Evolutionary conservation across 306 rosid genomes (phyloP).

Genomic region (Glycyrrhiza uralensis): DNA sequence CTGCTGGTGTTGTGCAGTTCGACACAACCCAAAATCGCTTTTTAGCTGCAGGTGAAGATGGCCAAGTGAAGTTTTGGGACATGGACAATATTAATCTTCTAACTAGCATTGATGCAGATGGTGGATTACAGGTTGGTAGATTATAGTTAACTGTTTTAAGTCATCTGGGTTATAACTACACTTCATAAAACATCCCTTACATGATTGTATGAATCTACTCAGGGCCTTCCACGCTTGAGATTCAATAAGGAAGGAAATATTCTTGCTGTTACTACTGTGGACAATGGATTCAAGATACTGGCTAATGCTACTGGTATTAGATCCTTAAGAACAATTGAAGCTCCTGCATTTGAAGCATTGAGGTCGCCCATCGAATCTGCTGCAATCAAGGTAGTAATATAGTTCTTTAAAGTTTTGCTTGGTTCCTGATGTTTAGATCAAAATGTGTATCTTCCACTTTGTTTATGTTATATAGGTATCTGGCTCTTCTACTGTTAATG

Average conservation of each 20-base stretch:
- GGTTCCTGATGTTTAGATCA: not conserved
- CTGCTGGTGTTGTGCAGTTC: slow-evolving; percentile 75
- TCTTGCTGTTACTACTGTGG: slow-evolving; percentile 72
- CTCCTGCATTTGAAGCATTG: slow-evolving; percentile 65
- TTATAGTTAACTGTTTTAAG: not conserved
- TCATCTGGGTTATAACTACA: not conserved
- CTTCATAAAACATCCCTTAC: not conserved
- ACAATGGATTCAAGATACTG: slow-evolving; percentile 77
- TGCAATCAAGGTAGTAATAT: slow-evolving; percentile 55
- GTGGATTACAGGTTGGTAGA: slow-evolving; percentile 70
- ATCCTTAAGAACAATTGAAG: slow-evolving; percentile 53
- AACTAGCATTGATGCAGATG: slow-evolving; percentile 62
- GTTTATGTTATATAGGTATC: slow-evolving; percentile 49
- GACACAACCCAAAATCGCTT: slow-evolving; percentile 80
- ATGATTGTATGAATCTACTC: slow-evolving; percentile 31
- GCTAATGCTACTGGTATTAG: slow-evolving; percentile 66
- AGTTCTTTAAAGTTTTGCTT: slow-evolving; percentile 13
- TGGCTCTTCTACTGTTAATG: slow-evolving; percentile 54
- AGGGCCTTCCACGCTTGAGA: slow-evolving; percentile 76
- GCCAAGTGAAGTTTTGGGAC: slow-evolving; percentile 83
- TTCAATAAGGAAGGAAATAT: slow-evolving; percentile 89
- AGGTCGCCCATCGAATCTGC: slow-evolving; percentile 66
- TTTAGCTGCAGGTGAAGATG: slow-evolving; percentile 90
- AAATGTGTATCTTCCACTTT: not conserved
- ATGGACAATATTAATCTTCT: slow-evolving; percentile 60